Base-by-base conservation (phyloP, 192 early-diverging fungal genomes). In the Haplosporangium gracile region DNA sequence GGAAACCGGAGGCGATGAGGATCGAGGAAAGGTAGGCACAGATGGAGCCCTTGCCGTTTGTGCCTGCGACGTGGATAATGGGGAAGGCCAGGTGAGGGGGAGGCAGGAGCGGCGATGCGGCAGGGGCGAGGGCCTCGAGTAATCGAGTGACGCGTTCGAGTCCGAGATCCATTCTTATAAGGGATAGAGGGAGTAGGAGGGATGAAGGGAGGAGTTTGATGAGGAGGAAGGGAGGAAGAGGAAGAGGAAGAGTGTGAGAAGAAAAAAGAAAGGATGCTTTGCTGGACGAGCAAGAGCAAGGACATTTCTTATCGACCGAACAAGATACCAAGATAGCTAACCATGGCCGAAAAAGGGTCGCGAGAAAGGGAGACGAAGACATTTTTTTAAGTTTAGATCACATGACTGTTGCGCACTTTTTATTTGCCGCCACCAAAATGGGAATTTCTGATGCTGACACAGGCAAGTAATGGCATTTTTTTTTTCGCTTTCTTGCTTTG, bases 21-120 rank as follows among this genome's bases (percentile, higher is more conserved):
- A 98, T 93, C 11, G 96, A 93, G 38, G 95, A 93, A 22, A 93
- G 91, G 63, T 97, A 94, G 0, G 97, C 96, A 34, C 92, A 94
- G 0, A 97, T 93, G 20, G 95, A 96, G 34, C 96, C 96, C 76
- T 97, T 97, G 80, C 96, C 96, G 80, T 97, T 97, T 36, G 96
- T 97, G 9, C 96, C 96, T 10, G 96, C 90, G 5, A 97, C 89
- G 74, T 97, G 96, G 75, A 97, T 93, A 26, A 95, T 84, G 24
- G 77, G 74, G 6, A 90, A 57, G 18, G 77, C 47, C 24, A 85
- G 79, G 63, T 94, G 90, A n/a, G 93, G 93, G 32, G 79, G 79
- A 13, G 82, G 70, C 6, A 84, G 20, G 4, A 47, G 57, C 0
- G 24, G 40, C 8, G 26, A 69, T 24, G 53, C 20, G 24, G 70